Evolutionary conservation across 2,329 filamentous ascomycete species (phyloP), one percentile per base, ranked within the genome.

Genomic region (Blumeriella jaapii): DNA sequence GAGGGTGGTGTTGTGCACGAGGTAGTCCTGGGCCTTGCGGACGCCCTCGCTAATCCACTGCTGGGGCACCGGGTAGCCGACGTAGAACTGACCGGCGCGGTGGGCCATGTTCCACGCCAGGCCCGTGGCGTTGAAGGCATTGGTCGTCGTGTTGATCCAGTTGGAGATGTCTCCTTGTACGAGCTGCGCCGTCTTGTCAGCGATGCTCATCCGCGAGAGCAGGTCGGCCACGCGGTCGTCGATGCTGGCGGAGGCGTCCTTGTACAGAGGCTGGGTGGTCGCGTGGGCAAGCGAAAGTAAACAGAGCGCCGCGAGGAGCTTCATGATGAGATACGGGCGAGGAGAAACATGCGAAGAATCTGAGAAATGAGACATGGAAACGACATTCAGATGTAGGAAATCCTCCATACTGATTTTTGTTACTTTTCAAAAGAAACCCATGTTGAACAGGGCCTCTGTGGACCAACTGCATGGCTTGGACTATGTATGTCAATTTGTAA

Each of bases 111-210:
- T 82, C 60, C 69, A 74, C 29, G 67, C 71, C 8, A 85, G 61
- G 0, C 78, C 81, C 0, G 69, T 72, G 34, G 68, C 62, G 52
- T 85, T 85, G 59, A 81, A 74, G n/a, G 59, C 62, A 36, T 76
- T 76, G 20, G 69, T 68, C 0, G 71, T 75, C n/a, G 67, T 65
- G 52, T 84, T 74, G 55, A 85, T 68, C 73, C 78, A 86, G 53
- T 83, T 82, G 5, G 69, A 66, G 41, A 86, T 66, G 50, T 85
- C 81, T 30, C 79, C 74, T 52, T 79, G 75, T 17, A 78, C 64
- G 46, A 79, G 61, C 54, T 85, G 81, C 1, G 76, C 67, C 28
- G 73, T 69, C 60, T 86, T 86, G 40, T 86, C 81, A 50, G 79
- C 66, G 36, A 82, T 68, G 0, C 76, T 82, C 81, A 86, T 86